Percentiles rank a stretch among this genome's conserved stretches.
Conservation (phyloP, 345 rosid genomes). For the Pistacia atlantica region DNA sequence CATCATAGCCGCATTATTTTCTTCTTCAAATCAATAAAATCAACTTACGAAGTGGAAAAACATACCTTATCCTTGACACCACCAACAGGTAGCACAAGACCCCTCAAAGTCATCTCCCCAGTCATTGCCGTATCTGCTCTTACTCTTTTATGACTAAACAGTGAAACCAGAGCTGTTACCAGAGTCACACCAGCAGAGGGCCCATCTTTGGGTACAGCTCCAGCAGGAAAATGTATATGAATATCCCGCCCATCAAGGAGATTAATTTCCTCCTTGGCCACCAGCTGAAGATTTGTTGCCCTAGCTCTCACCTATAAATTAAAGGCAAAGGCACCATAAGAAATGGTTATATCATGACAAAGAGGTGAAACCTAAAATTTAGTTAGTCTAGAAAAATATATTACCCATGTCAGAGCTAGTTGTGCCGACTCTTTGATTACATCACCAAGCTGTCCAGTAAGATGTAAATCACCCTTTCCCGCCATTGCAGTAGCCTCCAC, state of each 20-base stretch:
- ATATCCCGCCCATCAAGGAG: conserved; percentile 86
- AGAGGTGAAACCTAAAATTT: not conserved
- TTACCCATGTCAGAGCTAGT: conserved; percentile 98
- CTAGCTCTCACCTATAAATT: conserved; percentile 81
- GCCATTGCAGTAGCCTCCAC: conserved; percentile 91
- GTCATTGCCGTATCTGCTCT: conserved; percentile 99
- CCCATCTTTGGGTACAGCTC: conserved; percentile 98
- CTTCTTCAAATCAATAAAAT: conserved; percentile 7
- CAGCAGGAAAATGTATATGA: conserved; percentile 98
- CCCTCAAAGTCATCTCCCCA: conserved; percentile 97
- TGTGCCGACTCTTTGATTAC: conserved; percentile 99
- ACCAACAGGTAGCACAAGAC: conserved; percentile 96
- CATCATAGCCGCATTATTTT: not conserved
- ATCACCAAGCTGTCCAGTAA: conserved; percentile 99
- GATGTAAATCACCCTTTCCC: conserved; percentile 94
- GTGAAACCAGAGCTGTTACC: conserved; percentile 91
- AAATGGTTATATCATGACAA: not conserved
- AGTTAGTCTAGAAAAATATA: conserved; percentile 9
- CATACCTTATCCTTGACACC: conserved; percentile 95
- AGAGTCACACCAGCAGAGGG: conserved; percentile 99
- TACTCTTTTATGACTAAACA: conserved; percentile 78
- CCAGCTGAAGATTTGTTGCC: conserved; percentile 79
- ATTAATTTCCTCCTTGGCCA: conserved; percentile 58
- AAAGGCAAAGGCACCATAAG: not conserved
- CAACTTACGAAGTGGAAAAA: not conserved